A percentile compares a stretch with the other conserved stretches of the same genome.
Evolutionary conservation across 2,329 filamentous ascomycete species (phyloP).

Genomic region (Calonectria honghensis): DNA sequence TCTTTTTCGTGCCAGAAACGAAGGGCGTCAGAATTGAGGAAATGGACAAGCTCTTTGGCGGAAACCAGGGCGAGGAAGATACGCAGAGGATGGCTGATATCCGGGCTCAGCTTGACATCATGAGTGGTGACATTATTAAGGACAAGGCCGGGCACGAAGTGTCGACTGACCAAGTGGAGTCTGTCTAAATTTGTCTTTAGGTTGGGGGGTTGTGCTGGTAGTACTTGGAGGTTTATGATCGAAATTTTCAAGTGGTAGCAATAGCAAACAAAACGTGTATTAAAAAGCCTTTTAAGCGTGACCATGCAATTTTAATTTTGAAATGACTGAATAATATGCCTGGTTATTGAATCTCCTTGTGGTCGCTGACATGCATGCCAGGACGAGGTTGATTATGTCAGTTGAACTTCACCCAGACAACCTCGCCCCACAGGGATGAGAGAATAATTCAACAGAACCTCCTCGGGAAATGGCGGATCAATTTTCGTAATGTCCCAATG

Average conservation of each 20-base stretch:
- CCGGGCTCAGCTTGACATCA: conserved; percentile 31
- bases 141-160: conserved; percentile 30
- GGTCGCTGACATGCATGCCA: background rate
- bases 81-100: conserved; percentile 36
- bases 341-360: background rate
- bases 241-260: background rate
- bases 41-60: conserved; percentile 36
- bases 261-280: background rate
- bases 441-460: background rate
- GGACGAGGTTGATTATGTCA: background rate
- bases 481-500: background rate
- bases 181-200: background rate
- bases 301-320: background rate
- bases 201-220: too few relatives aligned
- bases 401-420: background rate
- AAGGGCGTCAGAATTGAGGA: conserved; percentile 38
- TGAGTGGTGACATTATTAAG: conserved; percentile 19
- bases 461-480: background rate
- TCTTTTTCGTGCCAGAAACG: conserved; percentile 39
- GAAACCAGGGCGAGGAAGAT: conserved; percentile 36
- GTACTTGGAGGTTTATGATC: background rate
- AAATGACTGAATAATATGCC: too few relatives aligned
- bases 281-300: background rate
- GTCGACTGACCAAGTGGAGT: conserved; percentile 21
- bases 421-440: background rate